Evolutionary conservation across 2,329 filamentous ascomycete species (phyloP), one percentile per base, ranked within the genome.

Genomic region (Didymella arachidicola): DNA sequence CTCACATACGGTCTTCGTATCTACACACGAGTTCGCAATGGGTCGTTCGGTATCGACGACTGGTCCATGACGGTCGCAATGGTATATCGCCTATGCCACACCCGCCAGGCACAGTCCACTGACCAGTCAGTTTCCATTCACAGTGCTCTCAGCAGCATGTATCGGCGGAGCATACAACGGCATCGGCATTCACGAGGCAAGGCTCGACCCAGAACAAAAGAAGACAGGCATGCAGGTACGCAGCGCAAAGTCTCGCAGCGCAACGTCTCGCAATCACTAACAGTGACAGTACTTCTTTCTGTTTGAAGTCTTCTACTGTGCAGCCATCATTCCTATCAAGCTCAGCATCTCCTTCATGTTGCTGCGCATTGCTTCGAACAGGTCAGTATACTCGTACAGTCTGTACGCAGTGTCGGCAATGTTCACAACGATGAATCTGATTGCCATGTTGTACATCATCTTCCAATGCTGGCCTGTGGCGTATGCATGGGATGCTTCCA

Each of bases 241-340:
- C 11, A 14, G 10, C 14, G 18, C 19, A 6, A 22, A 41, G 3
- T 22, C 19, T 8, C n/a, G 6, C 38, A 41, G 19, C 19, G 10
- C 18, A 4, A 25, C 38, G 12, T 41, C 38, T 22, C 8, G 8
- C 19, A 41, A 6, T 14, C 19, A 14, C 41, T 43, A 3, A 43
- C 22, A 43, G 14, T 7, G 7, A 4, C 38, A 76, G 73, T 77
- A 69, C 64, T 77, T 77, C 64, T 77, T 76, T 56, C 66, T 77
- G 58, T 78, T 74, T 46, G 71, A 77, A 49, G 60, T 76, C 47
- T 75, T 77, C 53, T 78, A 74, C 53, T 77, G 75, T 63, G 63
- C 70, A 4, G 63, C 73, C 7, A 71, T 77, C 48, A 74, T 78
- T 11, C 71, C 72, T 7, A 68, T 76, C 58, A 78, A 78, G 61